Base-by-base conservation (phyloP, 768 basidiomycete species). In the Leccinum imitatum region DNA sequence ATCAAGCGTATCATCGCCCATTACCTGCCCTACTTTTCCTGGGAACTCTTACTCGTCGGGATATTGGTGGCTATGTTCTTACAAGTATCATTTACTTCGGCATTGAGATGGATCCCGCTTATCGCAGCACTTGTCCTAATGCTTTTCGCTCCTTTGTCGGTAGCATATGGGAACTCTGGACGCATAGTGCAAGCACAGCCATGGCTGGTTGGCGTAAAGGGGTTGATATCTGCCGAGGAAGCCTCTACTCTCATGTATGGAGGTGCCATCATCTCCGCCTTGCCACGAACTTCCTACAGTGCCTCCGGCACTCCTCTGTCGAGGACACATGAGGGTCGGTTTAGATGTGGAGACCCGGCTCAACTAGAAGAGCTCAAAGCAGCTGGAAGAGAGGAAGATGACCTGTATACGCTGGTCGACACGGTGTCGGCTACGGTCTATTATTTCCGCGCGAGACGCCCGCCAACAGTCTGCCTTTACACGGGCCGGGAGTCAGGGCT, bases 401-500 rank as follows among this genome's bases (percentile, higher is more conserved):
- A 66, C n/a, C 23, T 70, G 27, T 70, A 70, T 21, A 61, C 71
- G 2, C 67, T 73, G 50, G 3, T 69, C 6, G 69, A 70, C 52
- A 73, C 69, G 0, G 0, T 57, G 1, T 72, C 69, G 2, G 54
- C 60, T 4, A 68, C 61, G 4, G 17, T 70, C 8, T 72, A 70
- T 39, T 71, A 66, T 53, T 71, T 73, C 64, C 59, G 58, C 6
- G 66, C 68, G 6, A 50, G 47, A 1, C 59, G 47, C 27, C 65
- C 68, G 0, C 69, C 71, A n/a, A 70, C 66, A 1, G 69, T 70
- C 3, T 70, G 69, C 51, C 47, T 70, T 30, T 70, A 53, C 50
- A 63, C 63, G 6, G 65, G 68, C 25, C 55, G 57, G 7, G 63
- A 69, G 33, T 59, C 63, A 0, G 69, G 69, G 35, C 48, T 69